Base-by-base conservation (phyloP, 768 basidiomycete species). In the Leucosporidium creatinivorum region DNA sequence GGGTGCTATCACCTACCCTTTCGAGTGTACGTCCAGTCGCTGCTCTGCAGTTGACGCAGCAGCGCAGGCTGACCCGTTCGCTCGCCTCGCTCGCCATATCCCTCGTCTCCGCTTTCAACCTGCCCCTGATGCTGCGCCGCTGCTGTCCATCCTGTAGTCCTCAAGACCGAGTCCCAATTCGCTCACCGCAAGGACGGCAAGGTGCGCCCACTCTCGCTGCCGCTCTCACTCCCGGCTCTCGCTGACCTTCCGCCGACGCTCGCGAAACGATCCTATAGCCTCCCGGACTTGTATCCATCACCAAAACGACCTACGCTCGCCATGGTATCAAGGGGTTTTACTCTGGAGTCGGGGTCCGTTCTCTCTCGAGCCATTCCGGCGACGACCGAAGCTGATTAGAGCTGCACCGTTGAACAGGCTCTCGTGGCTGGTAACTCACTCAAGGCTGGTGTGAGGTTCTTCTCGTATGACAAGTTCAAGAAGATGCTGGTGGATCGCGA, bases 391-490 rank as follows among this genome's bases (percentile, higher is more conserved):
- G 39, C 39, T 44, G 39, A 44, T 15, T 6, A 44, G 13, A 15
- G 39, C 3, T 36, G 33, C n/a, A 12, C 33, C 6, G 15, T 44
- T 33, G 33, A 13, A 44, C 39, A 44, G 39, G 94, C 96, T 0
- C 83, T 98, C 21, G 85, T 98, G 8, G 81, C 92, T 19, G 96
- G 94, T 18, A 98, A 98, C 77, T 84, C 93, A 0, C 77, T 85
- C 73, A 99, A 99, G 81, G 96, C 96, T 1, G 96, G 93, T 5
- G 93, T 99, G 48, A 83, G 96, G 52, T 99, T 99, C 78, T 84
- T 96, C 65, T 88, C 86, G 73, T 99, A 99, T 79, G 93, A 97
- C 77, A 83, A 87, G 76, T 93, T 93, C 81, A 98, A 98, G 80
- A 79, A 81, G 33, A 78, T 86, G 74, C 77, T 99, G 55, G 89